A percentile compares a stretch with the other conserved stretches of the same genome.
Evolutionary conservation across 2,329 filamentous ascomycete genomes (phyloP).

Genomic region (Byssoonygena ceratinophila): DNA sequence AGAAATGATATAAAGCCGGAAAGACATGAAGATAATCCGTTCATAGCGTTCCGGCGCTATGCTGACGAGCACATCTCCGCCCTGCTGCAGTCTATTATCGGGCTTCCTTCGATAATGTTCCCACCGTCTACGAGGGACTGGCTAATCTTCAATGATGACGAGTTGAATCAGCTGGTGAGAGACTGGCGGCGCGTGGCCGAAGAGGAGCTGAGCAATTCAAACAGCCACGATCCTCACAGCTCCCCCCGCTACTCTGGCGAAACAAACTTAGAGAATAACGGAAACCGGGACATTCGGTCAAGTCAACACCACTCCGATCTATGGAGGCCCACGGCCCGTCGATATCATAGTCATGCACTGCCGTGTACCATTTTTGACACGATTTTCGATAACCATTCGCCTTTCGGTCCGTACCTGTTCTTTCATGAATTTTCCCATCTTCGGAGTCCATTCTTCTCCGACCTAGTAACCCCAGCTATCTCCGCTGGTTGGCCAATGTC

Average conservation of each 20-base stretch:
- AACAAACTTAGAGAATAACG: background rate
- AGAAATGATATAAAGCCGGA: background rate
- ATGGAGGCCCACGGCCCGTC: constrained; percentile 17
- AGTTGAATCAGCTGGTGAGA: constrained; percentile 17
- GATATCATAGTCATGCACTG: constrained; percentile 16
- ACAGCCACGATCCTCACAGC: background rate
- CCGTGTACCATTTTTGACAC: constrained; percentile 27
- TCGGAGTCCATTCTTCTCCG: constrained; percentile 24
- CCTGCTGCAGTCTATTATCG: constrained; percentile 44
- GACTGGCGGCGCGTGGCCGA: constrained; percentile 9
- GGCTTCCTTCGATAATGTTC: constrained; percentile 32
- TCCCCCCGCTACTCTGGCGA: background rate
- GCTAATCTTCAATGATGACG: constrained; percentile 28
- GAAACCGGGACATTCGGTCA: background rate
- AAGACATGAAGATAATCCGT: constrained; percentile 40
- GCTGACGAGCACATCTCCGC: constrained; percentile 49
- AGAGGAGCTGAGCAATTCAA: constrained; percentile 7
- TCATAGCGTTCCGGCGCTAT: constrained; percentile 51
- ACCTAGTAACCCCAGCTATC: constrained; percentile 28
- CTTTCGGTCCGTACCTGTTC: constrained; percentile 25
- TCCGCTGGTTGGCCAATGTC: constrained; percentile 32
- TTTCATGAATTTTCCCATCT: constrained; percentile 25
- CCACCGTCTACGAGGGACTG: constrained; percentile 27
- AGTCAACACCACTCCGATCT: background rate
- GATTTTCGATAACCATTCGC: constrained; percentile 27